Evolutionary conservation across 2,329 filamentous ascomycete genomes (phyloP).

Genomic region (Ascochyta clinopodiicola): DNA sequence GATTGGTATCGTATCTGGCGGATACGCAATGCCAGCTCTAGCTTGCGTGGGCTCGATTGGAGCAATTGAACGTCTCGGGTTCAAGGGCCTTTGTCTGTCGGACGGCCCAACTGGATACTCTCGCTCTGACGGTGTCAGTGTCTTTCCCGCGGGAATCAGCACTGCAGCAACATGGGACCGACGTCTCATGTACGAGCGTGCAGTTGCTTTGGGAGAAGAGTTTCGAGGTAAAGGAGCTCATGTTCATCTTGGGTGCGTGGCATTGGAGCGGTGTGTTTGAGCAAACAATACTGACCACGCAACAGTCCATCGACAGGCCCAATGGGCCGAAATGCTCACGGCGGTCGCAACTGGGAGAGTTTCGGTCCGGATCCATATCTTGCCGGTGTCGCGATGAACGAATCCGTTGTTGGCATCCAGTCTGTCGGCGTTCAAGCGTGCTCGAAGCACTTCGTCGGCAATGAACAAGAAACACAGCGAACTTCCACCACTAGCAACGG

Average conservation of each 20-base stretch:
- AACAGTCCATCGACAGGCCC: slow-evolving; percentile 61
- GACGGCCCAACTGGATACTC: too few relatives aligned
- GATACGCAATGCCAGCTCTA: too few relatives aligned
- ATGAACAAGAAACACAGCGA: slow-evolving; percentile 70
- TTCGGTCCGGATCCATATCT: slow-evolving; percentile 59
- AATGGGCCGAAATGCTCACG: slow-evolving; percentile 47
- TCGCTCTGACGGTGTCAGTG: too few relatives aligned
- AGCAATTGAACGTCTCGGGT: too few relatives aligned
- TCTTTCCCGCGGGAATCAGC: slow-evolving; percentile 4
- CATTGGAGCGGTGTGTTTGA: too few relatives aligned
- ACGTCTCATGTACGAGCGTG: neutral
- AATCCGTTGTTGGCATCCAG: too few relatives aligned
- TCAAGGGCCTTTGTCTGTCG: too few relatives aligned
- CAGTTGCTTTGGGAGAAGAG: slow-evolving; percentile 6
- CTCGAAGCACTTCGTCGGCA: slow-evolving; percentile 55
- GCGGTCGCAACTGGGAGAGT: slow-evolving; percentile 58
- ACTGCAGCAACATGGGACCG: slow-evolving; percentile 13
- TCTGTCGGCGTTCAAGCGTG: slow-evolving; percentile 54
- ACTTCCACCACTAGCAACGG: slow-evolving; percentile 58
- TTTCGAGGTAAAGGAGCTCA: slow-evolving; percentile 33
- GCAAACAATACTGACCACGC: too few relatives aligned
- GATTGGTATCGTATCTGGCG: too few relatives aligned
- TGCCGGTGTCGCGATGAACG: slow-evolving; percentile 51
- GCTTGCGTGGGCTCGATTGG: too few relatives aligned
- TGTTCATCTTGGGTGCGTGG: slow-evolving; percentile 53